Evolutionary conservation across 2,329 filamentous ascomycete species (phyloP).

Genomic region (Alternaria sp.): DNA sequence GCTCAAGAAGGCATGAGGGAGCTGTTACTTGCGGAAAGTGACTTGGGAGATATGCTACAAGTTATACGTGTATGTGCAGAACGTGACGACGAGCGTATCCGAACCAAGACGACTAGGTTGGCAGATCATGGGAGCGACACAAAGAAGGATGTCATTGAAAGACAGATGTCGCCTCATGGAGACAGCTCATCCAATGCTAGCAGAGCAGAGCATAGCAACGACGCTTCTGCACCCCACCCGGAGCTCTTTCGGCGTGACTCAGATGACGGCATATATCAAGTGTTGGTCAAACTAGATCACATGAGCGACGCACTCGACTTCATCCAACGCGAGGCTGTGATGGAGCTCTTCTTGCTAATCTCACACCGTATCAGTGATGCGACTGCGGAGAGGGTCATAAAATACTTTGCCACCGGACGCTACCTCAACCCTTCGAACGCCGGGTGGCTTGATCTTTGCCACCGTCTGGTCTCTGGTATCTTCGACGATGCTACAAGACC

Average conservation of each 20-base stretch:
- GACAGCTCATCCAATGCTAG: slow-evolving; percentile 19
- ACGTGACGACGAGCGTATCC: slow-evolving; percentile 39
- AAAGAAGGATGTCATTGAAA: slow-evolving; percentile 51
- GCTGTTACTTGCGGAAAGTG: slow-evolving; percentile 69
- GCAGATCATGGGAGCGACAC: slow-evolving; percentile 48
- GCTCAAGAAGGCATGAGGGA: slow-evolving; percentile 62
- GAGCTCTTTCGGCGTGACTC: slow-evolving; percentile 25
- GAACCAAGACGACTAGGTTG: slow-evolving; percentile 20
- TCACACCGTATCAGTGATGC: slow-evolving; percentile 70
- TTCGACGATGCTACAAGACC: slow-evolving; percentile 69
- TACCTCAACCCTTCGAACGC: slow-evolving; percentile 76
- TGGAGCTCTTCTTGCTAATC: slow-evolving; percentile 71
- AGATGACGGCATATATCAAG: slow-evolving; percentile 37
- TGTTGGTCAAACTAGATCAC: slow-evolving; percentile 39
- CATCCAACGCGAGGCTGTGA: slow-evolving; percentile 70
- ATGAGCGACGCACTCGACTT: slow-evolving; percentile 57
- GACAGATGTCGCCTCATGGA: slow-evolving; percentile 11
- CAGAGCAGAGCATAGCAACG: slow-evolving; percentile 21
- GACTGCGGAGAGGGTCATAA: slow-evolving; percentile 69
- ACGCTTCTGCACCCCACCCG: slow-evolving; percentile 16
- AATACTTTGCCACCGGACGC: slow-evolving; percentile 73
- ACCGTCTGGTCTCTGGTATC: slow-evolving; percentile 68
- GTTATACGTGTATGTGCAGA: slow-evolving; percentile 64
- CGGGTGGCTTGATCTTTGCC: slow-evolving; percentile 71
- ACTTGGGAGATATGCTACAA: slow-evolving; percentile 69